Conservation (phyloP, 352 stramenopile genomes). For the Globisporangium emineosum region DNA sequence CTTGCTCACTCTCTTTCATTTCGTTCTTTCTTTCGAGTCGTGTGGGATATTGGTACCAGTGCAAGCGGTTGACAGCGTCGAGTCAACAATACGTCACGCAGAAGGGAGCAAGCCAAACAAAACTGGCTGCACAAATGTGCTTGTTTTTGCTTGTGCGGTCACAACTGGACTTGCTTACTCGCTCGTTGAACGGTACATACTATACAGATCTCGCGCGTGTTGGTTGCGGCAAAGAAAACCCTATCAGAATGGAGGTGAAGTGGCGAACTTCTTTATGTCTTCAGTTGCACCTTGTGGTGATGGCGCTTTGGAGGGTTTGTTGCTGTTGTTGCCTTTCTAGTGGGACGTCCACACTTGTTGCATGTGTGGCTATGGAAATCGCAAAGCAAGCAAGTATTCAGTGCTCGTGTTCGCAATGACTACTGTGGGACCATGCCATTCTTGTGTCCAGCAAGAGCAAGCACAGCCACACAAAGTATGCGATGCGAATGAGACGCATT, state of each 20-base stretch:
- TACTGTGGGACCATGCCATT: not conserved
- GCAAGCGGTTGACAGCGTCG: too few species aligned
- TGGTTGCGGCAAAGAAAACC: not conserved
- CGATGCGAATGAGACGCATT: not conserved
- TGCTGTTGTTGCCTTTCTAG: too few species aligned
- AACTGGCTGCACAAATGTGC: too few species aligned
- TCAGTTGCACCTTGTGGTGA: not conserved
- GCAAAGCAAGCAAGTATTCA: not conserved
- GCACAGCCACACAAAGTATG: not conserved
- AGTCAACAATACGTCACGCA: too few species aligned
- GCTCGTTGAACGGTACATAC: too few species aligned
- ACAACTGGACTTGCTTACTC: too few species aligned
- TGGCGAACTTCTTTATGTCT: not conserved
- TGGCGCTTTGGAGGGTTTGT: not conserved
- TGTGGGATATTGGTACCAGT: too few species aligned
- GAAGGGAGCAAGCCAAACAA: too few species aligned
- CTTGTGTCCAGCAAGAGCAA: not conserved
- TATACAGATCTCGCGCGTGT: not conserved
- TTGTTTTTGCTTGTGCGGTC: too few species aligned
- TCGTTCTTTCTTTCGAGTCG: too few species aligned
- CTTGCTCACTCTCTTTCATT: not conserved
- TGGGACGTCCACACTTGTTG: not conserved
- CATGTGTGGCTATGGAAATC: not conserved
- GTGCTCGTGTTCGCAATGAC: not conserved
- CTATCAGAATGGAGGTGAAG: not conserved